phyloP scores from a whole-genome alignment of 148 eudicot genomes.

The Rhododendron henanense region DNA sequence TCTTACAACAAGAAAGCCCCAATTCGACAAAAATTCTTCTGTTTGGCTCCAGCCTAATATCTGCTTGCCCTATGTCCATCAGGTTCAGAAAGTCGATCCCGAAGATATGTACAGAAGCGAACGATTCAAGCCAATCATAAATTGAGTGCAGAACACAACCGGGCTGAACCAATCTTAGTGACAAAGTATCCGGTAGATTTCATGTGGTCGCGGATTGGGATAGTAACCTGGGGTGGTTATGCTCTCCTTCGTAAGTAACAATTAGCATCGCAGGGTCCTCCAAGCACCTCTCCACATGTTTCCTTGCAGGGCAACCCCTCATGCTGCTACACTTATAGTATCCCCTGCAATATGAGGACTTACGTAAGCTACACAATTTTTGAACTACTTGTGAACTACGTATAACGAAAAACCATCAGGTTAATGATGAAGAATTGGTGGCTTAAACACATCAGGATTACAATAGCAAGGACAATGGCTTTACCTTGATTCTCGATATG shows the following conservation, averaged over 20 bases:
- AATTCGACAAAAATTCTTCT: constrained; percentile 3
- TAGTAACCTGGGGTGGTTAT: constrained; percentile 53
- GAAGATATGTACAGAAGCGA: constrained; percentile 20
- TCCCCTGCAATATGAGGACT: constrained; percentile 29
- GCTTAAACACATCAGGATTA: not conserved
- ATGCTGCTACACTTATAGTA: constrained; percentile 80
- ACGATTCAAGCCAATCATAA: not conserved
- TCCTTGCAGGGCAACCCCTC: constrained; percentile 90
- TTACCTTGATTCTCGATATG: not conserved
- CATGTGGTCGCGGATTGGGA: constrained; percentile 52
- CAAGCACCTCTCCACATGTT: constrained; percentile 78
- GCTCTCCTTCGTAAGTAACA: constrained; percentile 82
- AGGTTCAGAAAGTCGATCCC: not conserved
- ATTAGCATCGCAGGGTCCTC: constrained; percentile 76
- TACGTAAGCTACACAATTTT: not conserved
- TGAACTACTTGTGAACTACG: too few species aligned
- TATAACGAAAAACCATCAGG: not conserved
- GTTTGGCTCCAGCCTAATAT: not conserved
- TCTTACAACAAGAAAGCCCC: constrained; percentile 5
- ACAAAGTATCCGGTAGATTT: not conserved
- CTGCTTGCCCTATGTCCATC: not conserved
- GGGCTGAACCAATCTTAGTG: not conserved
- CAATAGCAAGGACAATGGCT: not conserved
- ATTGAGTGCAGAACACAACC: not conserved
- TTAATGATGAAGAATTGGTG: not conserved